These are phyloP conservation scores for Hordeum pubiflorum DNA, from an alignment of 202 grass and related monocot genomes.

Conservation along the genomic window DNA sequence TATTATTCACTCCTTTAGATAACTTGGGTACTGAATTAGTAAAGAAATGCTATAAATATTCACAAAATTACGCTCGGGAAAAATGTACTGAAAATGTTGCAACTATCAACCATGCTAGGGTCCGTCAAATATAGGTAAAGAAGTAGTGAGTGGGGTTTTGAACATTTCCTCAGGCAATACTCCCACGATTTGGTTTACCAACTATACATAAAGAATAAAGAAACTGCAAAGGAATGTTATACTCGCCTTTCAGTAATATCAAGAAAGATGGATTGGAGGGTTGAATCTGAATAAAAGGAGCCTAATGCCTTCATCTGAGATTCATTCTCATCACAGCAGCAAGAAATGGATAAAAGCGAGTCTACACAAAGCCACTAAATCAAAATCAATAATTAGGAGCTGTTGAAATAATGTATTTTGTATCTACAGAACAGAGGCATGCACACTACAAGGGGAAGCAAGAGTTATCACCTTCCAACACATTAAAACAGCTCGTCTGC, in stretches of 20 bases:
- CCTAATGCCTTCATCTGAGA: constrained; percentile 17
- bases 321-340: constrained; percentile 28
- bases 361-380: constrained; percentile 89
- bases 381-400: constrained; percentile 40
- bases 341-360: constrained; percentile 54
- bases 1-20: constrained; percentile 2
- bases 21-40: not conserved
- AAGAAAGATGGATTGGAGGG: constrained; percentile 56
- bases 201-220: not conserved
- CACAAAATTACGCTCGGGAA: not conserved
- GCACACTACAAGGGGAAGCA: not conserved
- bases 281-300: constrained; percentile 58
- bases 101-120: not conserved
- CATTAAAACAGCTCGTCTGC: constrained; percentile 88
- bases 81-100: not conserved
- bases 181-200: not conserved
- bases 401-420: constrained; percentile 12
- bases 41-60: constrained; percentile 5
- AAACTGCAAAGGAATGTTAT: not conserved
- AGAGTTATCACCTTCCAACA: constrained; percentile 65
- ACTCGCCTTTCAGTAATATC: constrained; percentile 81
- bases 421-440: not conserved
- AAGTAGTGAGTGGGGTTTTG: not conserved
- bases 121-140: constrained; percentile 3
- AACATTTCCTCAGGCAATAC: not conserved